phyloP scores from a whole-genome alignment of 176 grass and related monocot species.

The Oryza longistaminata region DNA sequence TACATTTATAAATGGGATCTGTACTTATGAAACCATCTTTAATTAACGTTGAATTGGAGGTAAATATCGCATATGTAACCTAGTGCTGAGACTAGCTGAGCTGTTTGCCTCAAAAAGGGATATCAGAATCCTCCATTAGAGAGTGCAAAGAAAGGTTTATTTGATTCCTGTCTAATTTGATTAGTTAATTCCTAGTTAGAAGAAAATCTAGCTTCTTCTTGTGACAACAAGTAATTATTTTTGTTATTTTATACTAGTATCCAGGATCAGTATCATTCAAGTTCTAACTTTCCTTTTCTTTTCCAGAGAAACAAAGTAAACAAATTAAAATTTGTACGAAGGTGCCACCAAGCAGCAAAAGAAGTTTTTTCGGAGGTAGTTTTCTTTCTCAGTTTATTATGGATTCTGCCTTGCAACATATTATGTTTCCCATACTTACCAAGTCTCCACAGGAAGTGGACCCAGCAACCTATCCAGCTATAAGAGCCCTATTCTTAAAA shows the following conservation, averaged over 20 bases:
- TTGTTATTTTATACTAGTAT: background rate
- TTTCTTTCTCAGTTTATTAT: slow-evolving; percentile 3
- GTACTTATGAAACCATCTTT: background rate
- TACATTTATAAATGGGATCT: background rate
- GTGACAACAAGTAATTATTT: background rate
- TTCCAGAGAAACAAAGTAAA: slow-evolving; percentile 60
- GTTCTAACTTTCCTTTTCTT: slow-evolving; percentile 1
- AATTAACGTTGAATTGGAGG: background rate
- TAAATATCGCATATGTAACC: background rate
- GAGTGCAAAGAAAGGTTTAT: background rate
- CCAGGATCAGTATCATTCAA: background rate
- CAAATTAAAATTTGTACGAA: slow-evolving; percentile 60
- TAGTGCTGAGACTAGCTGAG: background rate
- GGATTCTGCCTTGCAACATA: background rate
- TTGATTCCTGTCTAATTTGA: background rate
- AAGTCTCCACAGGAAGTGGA: slow-evolving; percentile 43
- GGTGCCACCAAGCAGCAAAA: slow-evolving; percentile 58
- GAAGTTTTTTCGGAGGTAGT: slow-evolving; percentile 52
- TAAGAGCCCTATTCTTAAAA: slow-evolving; percentile 49
- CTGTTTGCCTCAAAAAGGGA: background rate
- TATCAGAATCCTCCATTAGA: background rate
- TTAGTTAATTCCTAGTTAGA: background rate
- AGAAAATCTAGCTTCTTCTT: background rate
- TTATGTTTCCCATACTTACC: background rate
- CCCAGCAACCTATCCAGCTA: slow-evolving; percentile 55